phyloP scores from a whole-genome alignment of 805 yeast species.

The Peterozyma toletana region DNA sequence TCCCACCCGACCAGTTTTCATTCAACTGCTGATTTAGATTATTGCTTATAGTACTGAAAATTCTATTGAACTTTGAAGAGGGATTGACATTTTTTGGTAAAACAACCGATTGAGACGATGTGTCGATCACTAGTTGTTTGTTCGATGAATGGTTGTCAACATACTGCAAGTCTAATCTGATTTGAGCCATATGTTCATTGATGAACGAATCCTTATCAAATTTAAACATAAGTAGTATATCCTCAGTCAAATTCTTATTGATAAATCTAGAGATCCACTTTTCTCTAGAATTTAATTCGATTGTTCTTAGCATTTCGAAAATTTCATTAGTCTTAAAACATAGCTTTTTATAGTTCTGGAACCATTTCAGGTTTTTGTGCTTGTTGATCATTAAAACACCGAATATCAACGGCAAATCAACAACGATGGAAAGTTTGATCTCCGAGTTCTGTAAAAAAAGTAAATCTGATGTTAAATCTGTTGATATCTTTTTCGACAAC shows the following conservation, averaged over 20 bases:
- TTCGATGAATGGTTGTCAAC: not conserved
- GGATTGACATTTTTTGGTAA: constrained; percentile 2
- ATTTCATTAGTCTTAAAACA: constrained; percentile 43
- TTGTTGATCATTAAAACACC: constrained; percentile 63
- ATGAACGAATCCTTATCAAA: constrained; percentile 14
- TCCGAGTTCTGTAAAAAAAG: constrained; percentile 22
- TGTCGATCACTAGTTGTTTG: not conserved
- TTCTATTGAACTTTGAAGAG: not conserved
- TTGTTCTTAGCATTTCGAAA: constrained; percentile 46
- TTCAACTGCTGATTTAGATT: constrained; percentile 7
- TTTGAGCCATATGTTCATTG: constrained; percentile 13
- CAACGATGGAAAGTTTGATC: constrained; percentile 28
- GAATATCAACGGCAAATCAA: constrained; percentile 65
- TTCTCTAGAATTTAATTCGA: constrained; percentile 46
- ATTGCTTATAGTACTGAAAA: not conserved
- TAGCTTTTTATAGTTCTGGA: constrained; percentile 27
- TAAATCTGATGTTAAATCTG: constrained; percentile 23
- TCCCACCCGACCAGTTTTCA: constrained; percentile 10
- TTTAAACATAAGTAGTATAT: constrained; percentile 3
- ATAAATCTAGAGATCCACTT: constrained; percentile 65
- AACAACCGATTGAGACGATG: not conserved
- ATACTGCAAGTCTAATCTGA: not conserved
- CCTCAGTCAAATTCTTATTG: constrained; percentile 15
- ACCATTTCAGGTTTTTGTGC: constrained; percentile 54
- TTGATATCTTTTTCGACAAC: constrained; percentile 20